Conservation (phyloP, 1,284 basidiomycete genomes). For the Trichosporon asahii region DNA sequence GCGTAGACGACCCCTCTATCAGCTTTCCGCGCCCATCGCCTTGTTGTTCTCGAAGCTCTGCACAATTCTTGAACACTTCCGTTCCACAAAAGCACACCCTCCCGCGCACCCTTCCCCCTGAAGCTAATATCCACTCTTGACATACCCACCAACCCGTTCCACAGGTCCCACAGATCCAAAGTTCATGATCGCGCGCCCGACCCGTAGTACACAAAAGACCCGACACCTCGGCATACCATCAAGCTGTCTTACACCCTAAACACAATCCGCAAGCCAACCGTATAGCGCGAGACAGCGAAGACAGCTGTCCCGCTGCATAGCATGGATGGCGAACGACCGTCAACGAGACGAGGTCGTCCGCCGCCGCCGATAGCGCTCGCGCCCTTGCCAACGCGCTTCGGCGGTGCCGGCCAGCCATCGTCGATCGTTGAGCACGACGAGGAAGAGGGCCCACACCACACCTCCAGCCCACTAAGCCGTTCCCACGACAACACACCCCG, state of each 20-base stretch:
- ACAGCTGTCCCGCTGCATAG: background rate
- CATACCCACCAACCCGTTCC: background rate
- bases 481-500: background rate
- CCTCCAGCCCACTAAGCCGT: background rate
- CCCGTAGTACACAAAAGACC: background rate
- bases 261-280: background rate
- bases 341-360: background rate
- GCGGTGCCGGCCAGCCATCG: background rate
- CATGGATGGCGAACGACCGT: background rate
- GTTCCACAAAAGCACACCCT: background rate
- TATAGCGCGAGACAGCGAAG: background rate
- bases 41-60: background rate
- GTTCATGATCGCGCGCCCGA: background rate
- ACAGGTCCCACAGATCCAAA: background rate
- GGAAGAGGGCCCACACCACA: background rate
- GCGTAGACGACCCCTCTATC: background rate
- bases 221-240: background rate
- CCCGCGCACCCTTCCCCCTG: background rate
- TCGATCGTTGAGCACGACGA: background rate
- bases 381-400: background rate
- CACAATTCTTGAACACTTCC: background rate
- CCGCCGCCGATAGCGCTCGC: background rate
- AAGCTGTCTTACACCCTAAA: constrained; percentile 1
- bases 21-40: background rate
- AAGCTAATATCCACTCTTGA: background rate